Conservation (phyloP, 2,329 filamentous ascomycete species). For the Emmonsia crescens region DNA sequence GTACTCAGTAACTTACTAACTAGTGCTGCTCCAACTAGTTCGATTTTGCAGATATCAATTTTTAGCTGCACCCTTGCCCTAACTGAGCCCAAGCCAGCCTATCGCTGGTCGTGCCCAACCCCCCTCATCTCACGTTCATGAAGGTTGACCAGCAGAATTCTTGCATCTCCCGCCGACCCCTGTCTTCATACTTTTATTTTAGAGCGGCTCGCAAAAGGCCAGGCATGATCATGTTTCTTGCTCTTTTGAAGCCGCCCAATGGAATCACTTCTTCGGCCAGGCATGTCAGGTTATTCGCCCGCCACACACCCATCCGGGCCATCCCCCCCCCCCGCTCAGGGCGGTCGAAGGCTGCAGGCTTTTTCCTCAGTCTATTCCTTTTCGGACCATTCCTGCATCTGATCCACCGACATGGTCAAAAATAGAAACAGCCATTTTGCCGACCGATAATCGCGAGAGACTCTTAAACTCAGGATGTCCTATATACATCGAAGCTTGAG, state of each 20-base stretch:
- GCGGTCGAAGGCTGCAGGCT: not conserved
- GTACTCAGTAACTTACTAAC: too few relatives aligned
- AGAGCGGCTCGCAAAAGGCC: slow-evolving; percentile 10
- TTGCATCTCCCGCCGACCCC: slow-evolving; percentile 6
- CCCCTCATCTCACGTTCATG: not conserved
- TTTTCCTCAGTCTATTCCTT: not conserved
- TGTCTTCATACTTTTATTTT: slow-evolving; percentile 3
- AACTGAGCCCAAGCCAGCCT: slow-evolving; percentile 1
- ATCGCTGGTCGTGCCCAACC: slow-evolving; percentile 6
- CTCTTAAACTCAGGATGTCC: slow-evolving; percentile 13
- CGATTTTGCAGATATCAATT: not conserved
- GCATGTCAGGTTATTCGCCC: slow-evolving; percentile 6
- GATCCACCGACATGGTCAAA: slow-evolving; percentile 12
- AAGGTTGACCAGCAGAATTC: slow-evolving; percentile 4
- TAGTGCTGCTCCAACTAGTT: not conserved
- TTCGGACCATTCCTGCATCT: not conserved
- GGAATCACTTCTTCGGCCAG: not conserved
- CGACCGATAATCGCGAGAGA: slow-evolving; percentile 7
- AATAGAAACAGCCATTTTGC: slow-evolving; percentile 15
- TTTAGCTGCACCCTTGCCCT: slow-evolving; percentile 9
- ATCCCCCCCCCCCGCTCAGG: not conserved
- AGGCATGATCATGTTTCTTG: slow-evolving; percentile 5
- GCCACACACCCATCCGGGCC: slow-evolving; percentile 2
- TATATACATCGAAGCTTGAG: slow-evolving; percentile 11
- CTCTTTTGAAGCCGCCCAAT: slow-evolving; percentile 5